Percentiles rank a stretch among this genome's conserved stretches.
phyloP scores from a whole-genome alignment of 164 flowering plant species.

The Amborella trichopoda region DNA sequence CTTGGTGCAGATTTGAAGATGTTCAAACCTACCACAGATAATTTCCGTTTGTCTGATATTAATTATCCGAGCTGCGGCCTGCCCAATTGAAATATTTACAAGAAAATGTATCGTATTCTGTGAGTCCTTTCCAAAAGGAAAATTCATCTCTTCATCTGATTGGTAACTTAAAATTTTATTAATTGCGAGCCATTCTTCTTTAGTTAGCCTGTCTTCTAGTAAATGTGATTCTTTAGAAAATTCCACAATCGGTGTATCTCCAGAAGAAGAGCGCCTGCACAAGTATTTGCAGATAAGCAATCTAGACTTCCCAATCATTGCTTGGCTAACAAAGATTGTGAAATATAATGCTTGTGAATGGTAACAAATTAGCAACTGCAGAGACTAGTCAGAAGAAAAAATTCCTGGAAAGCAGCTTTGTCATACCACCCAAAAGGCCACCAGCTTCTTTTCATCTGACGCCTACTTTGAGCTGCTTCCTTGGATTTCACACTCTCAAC shows the following conservation, averaged over 20 bases:
- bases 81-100: constrained; percentile 60
- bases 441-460: constrained; percentile 61
- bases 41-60: constrained; percentile 55
- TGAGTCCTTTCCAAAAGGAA: constrained; percentile 49
- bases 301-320: too few species aligned
- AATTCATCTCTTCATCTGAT: constrained; percentile 54
- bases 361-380: too few species aligned
- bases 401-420: too few species aligned
- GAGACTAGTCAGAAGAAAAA: too few species aligned
- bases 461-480: constrained; percentile 71
- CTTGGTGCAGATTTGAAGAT: constrained; percentile 71
- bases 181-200: constrained; percentile 94
- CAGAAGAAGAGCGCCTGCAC: too few species aligned
- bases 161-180: constrained; percentile 85
- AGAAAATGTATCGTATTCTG: constrained; percentile 61
- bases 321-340: too few species aligned
- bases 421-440: constrained; percentile 82
- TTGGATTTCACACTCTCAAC: constrained; percentile 80
- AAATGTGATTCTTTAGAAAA: too few species aligned
- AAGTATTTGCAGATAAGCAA: too few species aligned
- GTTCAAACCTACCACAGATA: constrained; percentile 88
- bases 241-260: too few species aligned
- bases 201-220: constrained; percentile 55
- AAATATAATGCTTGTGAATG: too few species aligned
- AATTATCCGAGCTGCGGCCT: constrained; percentile 80